Conservation (phyloP, 306 rosid species). For the Cucurbita moschata region DNA sequence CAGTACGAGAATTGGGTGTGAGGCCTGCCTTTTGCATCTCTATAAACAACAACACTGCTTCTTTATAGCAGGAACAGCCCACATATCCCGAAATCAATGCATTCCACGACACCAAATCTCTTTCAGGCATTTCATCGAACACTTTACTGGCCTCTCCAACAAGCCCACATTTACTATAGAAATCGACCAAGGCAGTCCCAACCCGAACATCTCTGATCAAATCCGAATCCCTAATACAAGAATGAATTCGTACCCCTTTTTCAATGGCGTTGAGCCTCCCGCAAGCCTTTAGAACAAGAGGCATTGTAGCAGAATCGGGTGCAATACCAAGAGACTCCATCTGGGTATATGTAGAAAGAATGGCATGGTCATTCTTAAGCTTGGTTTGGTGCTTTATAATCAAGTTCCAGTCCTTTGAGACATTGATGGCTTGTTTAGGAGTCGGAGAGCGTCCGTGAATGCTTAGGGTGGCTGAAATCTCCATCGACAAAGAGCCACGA, state of each 20-base stretch:
- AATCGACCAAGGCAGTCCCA: constrained; percentile 34
- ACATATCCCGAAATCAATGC: constrained; percentile 31
- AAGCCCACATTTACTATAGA: constrained; percentile 28
- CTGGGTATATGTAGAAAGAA: constrained; percentile 26
- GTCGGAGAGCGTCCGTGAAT: constrained; percentile 2
- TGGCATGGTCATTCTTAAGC: constrained; percentile 30
- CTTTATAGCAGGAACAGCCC: constrained; percentile 13
- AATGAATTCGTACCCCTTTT: constrained; percentile 24
- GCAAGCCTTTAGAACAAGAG: constrained; percentile 38
- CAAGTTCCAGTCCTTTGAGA: constrained; percentile 22
- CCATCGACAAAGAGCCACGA: constrained; percentile 4
- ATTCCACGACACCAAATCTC: constrained; percentile 33
- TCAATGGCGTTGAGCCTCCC: constrained; percentile 17
- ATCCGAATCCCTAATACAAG: constrained; percentile 6
- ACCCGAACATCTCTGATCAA: constrained; percentile 18
- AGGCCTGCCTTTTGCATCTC: constrained; percentile 24
- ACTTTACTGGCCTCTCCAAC: constrained; percentile 15
- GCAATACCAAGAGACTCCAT: constrained; percentile 24
- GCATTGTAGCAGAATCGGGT: constrained; percentile 19
- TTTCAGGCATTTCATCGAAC: constrained; percentile 27
- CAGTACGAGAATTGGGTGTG: constrained; percentile 22
- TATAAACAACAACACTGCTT: constrained; percentile 18
- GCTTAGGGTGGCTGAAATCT: neutral
- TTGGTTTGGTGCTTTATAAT: constrained; percentile 24
- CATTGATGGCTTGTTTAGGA: neutral